Base-by-base conservation (phyloP, 805 yeast genomes). In the Torulaspora indica region DNA sequence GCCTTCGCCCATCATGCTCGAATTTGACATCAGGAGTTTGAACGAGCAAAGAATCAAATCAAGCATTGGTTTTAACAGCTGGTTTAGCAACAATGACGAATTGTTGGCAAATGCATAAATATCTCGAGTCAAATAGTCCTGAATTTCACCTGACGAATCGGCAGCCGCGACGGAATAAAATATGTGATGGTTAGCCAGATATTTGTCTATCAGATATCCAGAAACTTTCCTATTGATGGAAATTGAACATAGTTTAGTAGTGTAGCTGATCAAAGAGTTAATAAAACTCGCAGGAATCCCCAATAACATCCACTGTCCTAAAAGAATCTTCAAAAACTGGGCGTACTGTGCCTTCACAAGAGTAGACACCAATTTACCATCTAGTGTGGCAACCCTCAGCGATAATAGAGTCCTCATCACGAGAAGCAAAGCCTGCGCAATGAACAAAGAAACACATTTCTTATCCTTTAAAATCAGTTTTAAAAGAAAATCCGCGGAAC, bases 251-350 rank as follows among this genome's bases (percentile, higher is more conserved):
- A 77, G 70, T 47, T 72, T 75, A 35, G 80, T 81, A 2, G 81
- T 73, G 68, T 78, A 82, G 12, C 73, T 70, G 42, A 89, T 73
- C 42, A 85, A 63, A 0, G 95, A 78, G 56, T 89, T 87, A 8
- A 85, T 81, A 24, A 85, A 58, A 2, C 95, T 77, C 1, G 95
- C 93, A 0, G 98, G 98, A 8, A 88, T 61, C 8, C 96, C 96
- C 10, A 90, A 71, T 12, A 78, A 55, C 82, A 90, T 77, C 97
- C 97, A 90, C 56, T 77, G 72, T 5, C 68, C 68, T 2, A 76
- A 70, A 43, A 89, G 64, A 23, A 83, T 74, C 47, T 75, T 74
- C 45, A 81, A 68, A 57, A 90, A 89, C 35, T 71, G 72, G 37
- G 73, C 70, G 49, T 88, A 83, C 40, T 75, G 74, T 49, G 83